phyloP scores from a whole-genome alignment of 2,329 filamentous ascomycete genomes.

The Colletotrichum sp. region DNA sequence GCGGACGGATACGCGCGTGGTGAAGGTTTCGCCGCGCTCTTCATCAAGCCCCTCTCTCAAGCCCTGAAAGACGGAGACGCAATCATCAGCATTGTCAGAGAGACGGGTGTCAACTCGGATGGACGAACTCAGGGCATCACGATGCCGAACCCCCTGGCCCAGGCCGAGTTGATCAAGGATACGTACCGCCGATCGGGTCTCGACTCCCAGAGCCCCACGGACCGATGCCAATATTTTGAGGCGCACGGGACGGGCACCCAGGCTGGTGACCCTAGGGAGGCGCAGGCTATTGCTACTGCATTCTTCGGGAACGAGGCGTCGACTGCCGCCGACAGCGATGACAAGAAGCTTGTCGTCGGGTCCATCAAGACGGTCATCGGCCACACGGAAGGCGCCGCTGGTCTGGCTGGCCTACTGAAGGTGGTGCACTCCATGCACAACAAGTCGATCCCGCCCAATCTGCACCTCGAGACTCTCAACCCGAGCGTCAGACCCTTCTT shows the following conservation, averaged over 20 bases:
- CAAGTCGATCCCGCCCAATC: conserved; percentile 22
- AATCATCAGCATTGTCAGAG: conserved; percentile 41
- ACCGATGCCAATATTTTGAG: conserved; percentile 47
- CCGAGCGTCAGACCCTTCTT: conserved; percentile 24
- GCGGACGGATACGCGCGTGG: conserved; percentile 55
- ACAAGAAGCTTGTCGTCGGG: conserved; percentile 29
- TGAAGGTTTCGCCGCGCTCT: conserved; percentile 46
- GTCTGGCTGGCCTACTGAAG: conserved; percentile 25
- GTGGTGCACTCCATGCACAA: conserved; percentile 19
- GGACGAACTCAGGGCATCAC: conserved; percentile 49
- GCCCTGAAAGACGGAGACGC: conserved; percentile 44
- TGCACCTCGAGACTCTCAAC: conserved; percentile 20
- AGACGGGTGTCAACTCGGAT: conserved; percentile 43
- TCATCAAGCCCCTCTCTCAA: conserved; percentile 45
- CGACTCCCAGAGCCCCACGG: conserved; percentile 28
- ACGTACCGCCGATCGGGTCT: conserved; percentile 43
- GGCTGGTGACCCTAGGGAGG: conserved; percentile 30
- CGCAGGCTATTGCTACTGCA: conserved; percentile 23
- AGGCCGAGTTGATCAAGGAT: conserved; percentile 40
- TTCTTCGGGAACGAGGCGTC: conserved; percentile 33
- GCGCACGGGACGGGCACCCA: conserved; percentile 47
- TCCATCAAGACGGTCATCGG: conserved; percentile 26
- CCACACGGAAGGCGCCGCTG: conserved; percentile 22
- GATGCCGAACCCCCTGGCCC: conserved; percentile 32
- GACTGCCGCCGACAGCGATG: conserved; percentile 18